Base-by-base conservation (phyloP, 768 basidiomycete species). In the Agaricus blazei region DNA sequence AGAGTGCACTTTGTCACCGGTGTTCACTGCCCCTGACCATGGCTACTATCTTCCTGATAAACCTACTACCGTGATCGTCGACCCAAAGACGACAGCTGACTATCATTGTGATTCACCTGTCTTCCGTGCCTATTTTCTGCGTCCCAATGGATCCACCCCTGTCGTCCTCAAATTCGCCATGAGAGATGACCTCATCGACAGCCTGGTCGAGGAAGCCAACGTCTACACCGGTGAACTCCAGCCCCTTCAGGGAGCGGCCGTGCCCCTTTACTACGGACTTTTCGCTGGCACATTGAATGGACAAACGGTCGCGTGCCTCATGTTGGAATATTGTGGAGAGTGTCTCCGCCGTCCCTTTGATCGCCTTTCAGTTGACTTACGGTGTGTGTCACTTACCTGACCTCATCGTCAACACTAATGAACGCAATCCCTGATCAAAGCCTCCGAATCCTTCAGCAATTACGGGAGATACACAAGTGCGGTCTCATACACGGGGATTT, bases 401-500 rank as follows among this genome's bases (percentile, higher is more conserved):
- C n/a, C n/a, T n/a, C n/a, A 44, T 4, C 9, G 3, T 29, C 34
- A 48, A 48, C 50, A 53, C 54, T 54, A 48, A 37, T 34, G 31
- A 34, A 34, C 11, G 4, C 31, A 6, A 6, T 14, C n/a, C 14
- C 7, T 5, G 23, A 26, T n/a, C n/a, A 36, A 62, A 74, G 72
- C 55, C 59, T 72, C 12, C 59, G 62, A 37, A 72, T 73, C 28
- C 61, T 74, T 23, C 48, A 71, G 42, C 59, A 62, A 38, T 61
- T 75, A 3, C 64, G 64, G 19, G 65, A 69, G 19, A 69, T 75
- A 45, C 74, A 75, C 48, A 59, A 60, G 12, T 57, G 62, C 14
- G 73, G 74, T 15, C 52, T 71, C 34, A 63, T 69, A 24, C 73
- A 74, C 45, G 71, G 70, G 14, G 73, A 75, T 58, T 75, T 75